phyloP scores from a whole-genome alignment of 2,329 filamentous ascomycete genomes.

The Penicillium janthinellum region DNA sequence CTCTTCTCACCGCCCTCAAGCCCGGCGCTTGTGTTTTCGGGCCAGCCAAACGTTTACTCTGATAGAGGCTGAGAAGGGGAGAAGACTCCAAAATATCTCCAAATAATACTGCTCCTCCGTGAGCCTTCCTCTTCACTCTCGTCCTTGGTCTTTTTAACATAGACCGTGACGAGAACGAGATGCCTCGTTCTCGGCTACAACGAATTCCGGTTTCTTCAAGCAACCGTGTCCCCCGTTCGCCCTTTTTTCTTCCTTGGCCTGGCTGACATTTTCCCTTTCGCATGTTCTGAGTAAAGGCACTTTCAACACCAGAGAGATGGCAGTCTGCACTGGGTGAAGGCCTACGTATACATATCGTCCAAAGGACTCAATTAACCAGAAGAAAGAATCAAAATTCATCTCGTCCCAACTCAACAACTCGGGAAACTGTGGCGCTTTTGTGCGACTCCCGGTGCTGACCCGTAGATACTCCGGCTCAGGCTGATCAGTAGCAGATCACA shows the following conservation, averaged over 20 bases:
- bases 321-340: constrained; percentile 18
- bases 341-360: background rate
- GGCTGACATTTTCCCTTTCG: background rate
- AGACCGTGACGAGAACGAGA: constrained; percentile 14
- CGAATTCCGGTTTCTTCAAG: constrained; percentile 7
- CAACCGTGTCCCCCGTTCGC: constrained; percentile 10
- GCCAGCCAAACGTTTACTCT: constrained; percentile 23
- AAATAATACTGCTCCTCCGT: constrained; percentile 19
- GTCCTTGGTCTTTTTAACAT: constrained; percentile 13
- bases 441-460: background rate
- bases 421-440: constrained; percentile 10
- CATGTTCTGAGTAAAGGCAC: constrained; percentile 6
- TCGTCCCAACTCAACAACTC: constrained; percentile 27
- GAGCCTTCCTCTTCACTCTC: constrained; percentile 8
- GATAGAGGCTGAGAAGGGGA: constrained; percentile 9
- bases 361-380: constrained; percentile 10
- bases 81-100: constrained; percentile 25
- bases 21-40: constrained; percentile 27
- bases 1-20: constrained; percentile 10
- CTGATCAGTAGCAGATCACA: background rate
- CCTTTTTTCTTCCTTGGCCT: background rate
- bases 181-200: constrained; percentile 3
- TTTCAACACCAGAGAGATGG: constrained; percentile 22
- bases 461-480: background rate
- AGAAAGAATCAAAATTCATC: constrained; percentile 8